A percentile compares a stretch with the other conserved stretches of the same genome.
Conservation (phyloP, 2,329 filamentous ascomycete species). For the Diaporthe australafricana region DNA sequence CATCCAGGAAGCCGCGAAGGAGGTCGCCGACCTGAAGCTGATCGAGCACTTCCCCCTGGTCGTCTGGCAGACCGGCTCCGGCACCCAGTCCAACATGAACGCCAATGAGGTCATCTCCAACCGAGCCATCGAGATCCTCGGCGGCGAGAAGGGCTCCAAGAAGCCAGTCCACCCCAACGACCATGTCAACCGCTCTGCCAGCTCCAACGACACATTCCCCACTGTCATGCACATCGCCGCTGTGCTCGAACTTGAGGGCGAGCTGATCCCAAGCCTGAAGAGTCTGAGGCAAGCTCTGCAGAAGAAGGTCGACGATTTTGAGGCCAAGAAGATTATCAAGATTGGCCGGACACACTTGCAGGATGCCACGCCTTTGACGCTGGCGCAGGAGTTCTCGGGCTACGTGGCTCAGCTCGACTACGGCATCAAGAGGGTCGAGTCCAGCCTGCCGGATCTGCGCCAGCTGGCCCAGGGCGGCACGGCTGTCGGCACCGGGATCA, state of each 20-base stretch:
- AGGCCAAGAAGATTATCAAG: slow-evolving; percentile 92
- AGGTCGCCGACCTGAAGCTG: slow-evolving; percentile 94
- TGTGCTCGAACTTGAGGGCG: slow-evolving; percentile 89
- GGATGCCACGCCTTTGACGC: slow-evolving; percentile 94
- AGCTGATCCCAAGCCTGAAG: slow-evolving; percentile 84
- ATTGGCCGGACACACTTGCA: slow-evolving; percentile 98
- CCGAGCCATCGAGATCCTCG: slow-evolving; percentile 97
- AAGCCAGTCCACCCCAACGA: slow-evolving; percentile 99
- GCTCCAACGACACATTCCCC: slow-evolving; percentile 98
- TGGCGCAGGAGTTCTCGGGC: slow-evolving; percentile 97
- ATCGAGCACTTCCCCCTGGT: slow-evolving; percentile 98
- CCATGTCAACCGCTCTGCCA: slow-evolving; percentile 99
- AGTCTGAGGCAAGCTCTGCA: slow-evolving; percentile 87
- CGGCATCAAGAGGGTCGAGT: slow-evolving; percentile 83
- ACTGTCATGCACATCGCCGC: slow-evolving; percentile 99
- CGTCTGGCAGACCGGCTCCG: slow-evolving; percentile 99
- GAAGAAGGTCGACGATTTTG: slow-evolving; percentile 89
- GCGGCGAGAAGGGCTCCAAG: slow-evolving; percentile 94
- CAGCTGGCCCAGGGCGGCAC: slow-evolving; percentile 59
- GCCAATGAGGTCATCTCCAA: slow-evolving; percentile 99
- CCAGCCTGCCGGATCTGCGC: slow-evolving; percentile 54
- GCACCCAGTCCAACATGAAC: slow-evolving; percentile 99
- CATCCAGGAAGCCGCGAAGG: slow-evolving; percentile 92
- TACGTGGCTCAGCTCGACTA: slow-evolving; percentile 96
- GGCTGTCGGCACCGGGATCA: slow-evolving; percentile 95